phyloP scores from a whole-genome alignment of 2,329 filamentous ascomycete species.

The Biscogniauxia mediterranea region DNA sequence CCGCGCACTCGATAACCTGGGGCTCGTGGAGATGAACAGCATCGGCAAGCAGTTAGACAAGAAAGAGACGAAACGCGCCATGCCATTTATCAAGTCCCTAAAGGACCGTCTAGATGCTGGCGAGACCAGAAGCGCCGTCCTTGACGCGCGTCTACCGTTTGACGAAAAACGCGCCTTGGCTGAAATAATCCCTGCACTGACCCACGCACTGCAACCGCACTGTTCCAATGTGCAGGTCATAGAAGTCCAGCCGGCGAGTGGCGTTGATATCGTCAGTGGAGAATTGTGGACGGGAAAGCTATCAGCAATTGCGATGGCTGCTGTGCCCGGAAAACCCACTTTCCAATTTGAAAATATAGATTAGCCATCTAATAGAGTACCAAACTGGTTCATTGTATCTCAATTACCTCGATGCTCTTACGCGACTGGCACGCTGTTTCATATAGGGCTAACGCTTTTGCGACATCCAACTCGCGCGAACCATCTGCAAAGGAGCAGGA shows the following conservation, averaged over 20 bases:
- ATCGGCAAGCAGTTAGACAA: conserved; percentile 55
- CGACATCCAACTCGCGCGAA: too few species aligned
- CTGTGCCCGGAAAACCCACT: conserved; percentile 76
- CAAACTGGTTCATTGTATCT: too few species aligned
- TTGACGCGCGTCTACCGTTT: conserved; percentile 81
- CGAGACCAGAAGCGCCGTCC: conserved; percentile 63
- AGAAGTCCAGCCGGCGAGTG: conserved; percentile 9
- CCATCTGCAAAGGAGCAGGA: too few species aligned
- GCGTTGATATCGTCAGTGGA: conserved; percentile 63
- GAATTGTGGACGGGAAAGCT: conserved; percentile 55
- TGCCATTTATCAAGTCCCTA: conserved; percentile 88
- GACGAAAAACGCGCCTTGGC: conserved; percentile 73
- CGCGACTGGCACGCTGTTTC: too few species aligned
- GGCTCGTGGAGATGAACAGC: conserved; percentile 47
- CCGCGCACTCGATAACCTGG: conserved; percentile 61
- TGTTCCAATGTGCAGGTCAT: conserved; percentile 60
- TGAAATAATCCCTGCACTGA: conserved; percentile 73
- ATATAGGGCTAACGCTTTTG: too few species aligned
- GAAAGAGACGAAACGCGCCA: conserved; percentile 92
- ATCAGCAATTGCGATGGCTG: conserved; percentile 63
- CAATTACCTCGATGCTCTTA: too few species aligned
- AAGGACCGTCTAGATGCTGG: conserved; percentile 78
- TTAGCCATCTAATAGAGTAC: not conserved
- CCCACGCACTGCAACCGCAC: conserved; percentile 55
- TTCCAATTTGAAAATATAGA: conserved; percentile 83